phyloP scores from a whole-genome alignment of 2,329 filamentous ascomycete genomes.

The Cercospora canescens region DNA sequence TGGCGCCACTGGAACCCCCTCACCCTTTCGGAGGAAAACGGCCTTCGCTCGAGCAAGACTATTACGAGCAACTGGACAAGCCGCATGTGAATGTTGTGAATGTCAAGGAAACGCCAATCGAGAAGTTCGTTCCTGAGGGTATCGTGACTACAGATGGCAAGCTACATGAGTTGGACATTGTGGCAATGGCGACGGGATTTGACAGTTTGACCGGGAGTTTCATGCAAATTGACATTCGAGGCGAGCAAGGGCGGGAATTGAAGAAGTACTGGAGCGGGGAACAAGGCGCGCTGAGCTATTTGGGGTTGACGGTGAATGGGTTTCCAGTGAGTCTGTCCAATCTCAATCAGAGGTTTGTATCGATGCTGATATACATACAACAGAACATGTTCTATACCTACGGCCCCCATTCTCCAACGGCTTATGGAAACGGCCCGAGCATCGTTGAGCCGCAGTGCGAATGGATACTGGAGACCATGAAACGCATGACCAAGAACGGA shows the following conservation, averaged over 20 bases:
- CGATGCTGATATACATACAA: constrained; percentile 20
- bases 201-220: constrained; percentile 40
- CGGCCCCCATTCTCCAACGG: constrained; percentile 44
- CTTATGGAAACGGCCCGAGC: constrained; percentile 43
- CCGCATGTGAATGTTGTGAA: constrained; percentile 44
- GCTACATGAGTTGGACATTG: constrained; percentile 42
- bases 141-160: constrained; percentile 44
- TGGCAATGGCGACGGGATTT: constrained; percentile 49
- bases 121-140: constrained; percentile 55
- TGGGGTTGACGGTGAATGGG: constrained; percentile 35
- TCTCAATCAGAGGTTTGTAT: background rate
- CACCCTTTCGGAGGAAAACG: constrained; percentile 49
- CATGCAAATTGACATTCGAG: constrained; percentile 36
- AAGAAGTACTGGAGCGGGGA: constrained; percentile 47
- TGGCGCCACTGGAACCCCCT: constrained; percentile 44
- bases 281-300: constrained; percentile 40
- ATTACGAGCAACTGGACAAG: constrained; percentile 46
- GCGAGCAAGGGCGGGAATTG: constrained; percentile 21
- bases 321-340: constrained; percentile 44
- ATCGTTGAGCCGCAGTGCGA: constrained; percentile 42
- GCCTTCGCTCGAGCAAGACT: constrained; percentile 46
- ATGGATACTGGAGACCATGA: constrained; percentile 45
- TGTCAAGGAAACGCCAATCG: constrained; percentile 42
- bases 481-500: constrained; percentile 39
- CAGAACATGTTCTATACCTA: constrained; percentile 42